phyloP scores from a whole-genome alignment of 495 filamentous ascomycete genomes.

The Glonium stellatum region DNA sequence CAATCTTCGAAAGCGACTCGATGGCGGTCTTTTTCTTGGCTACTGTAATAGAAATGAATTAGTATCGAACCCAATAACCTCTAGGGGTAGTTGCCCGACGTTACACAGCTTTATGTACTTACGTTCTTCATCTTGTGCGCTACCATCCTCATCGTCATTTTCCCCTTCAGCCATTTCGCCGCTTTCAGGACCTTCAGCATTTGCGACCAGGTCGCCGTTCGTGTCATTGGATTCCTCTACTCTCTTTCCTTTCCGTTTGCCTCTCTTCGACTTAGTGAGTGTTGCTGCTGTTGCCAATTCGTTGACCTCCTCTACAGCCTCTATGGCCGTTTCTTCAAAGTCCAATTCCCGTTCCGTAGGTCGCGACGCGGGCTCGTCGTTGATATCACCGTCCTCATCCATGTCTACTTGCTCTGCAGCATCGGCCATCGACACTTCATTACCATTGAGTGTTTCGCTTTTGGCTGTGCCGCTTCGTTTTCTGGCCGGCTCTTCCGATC shows the following conservation, averaged over 20 bases:
- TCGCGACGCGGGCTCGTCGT: constrained; percentile 14
- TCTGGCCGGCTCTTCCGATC: constrained; percentile 44
- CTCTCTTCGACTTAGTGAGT: constrained; percentile 28
- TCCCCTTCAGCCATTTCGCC: constrained; percentile 25
- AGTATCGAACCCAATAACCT: background rate
- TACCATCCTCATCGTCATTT: constrained; percentile 29
- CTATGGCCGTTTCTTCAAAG: constrained; percentile 17
- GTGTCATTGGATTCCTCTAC: constrained; percentile 15
- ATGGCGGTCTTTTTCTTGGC: constrained; percentile 72
- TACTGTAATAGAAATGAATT: constrained; percentile 43
- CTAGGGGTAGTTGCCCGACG: background rate
- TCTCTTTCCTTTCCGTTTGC: constrained; percentile 33
- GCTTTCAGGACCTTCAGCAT: constrained; percentile 11
- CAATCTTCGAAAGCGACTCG: constrained; percentile 68
- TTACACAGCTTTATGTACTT: constrained; percentile 4
- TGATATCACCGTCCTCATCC: constrained; percentile 18
- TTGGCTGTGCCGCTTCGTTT: constrained; percentile 52
- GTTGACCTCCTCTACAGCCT: constrained; percentile 20
- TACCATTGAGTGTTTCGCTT: constrained; percentile 12
- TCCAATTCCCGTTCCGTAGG: constrained; percentile 21
- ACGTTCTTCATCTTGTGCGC: constrained; percentile 26
- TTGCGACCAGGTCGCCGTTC: constrained; percentile 10
- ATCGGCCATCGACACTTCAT: constrained; percentile 11
- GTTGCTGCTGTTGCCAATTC: constrained; percentile 20
- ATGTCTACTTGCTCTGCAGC: constrained; percentile 13